Evolutionary conservation across 352 stramenopile species (phyloP).

Genomic region (Phytopythium vexans): DNA sequence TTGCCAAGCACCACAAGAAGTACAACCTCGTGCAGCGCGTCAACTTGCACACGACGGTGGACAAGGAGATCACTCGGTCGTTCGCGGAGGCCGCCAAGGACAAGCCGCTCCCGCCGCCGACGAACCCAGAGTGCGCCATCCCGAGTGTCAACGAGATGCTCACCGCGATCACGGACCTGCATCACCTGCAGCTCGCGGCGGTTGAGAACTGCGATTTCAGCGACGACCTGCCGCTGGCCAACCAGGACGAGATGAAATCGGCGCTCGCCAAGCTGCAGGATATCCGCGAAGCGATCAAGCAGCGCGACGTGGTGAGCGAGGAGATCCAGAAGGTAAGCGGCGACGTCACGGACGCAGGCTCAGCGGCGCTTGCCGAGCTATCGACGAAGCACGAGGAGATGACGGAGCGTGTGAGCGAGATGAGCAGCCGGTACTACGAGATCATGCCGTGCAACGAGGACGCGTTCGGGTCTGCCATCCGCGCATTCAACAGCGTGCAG

Average conservation of each 20-base stretch:
- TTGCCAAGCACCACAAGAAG: conserved; percentile 63
- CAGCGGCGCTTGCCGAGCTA: conserved; percentile 35
- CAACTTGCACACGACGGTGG: conserved; percentile 51
- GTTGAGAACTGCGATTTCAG: conserved; percentile 46
- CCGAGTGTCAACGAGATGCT: conserved; percentile 49
- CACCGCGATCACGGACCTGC: conserved; percentile 67
- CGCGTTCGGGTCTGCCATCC: conserved; percentile 47
- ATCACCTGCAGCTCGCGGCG: conserved; percentile 61
- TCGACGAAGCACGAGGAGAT: conserved; percentile 43
- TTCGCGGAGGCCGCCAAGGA: conserved; percentile 38
- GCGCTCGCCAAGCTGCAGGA: conserved; percentile 45
- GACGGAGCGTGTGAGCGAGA: conserved; percentile 67
- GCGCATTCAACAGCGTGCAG: conserved; percentile 48
- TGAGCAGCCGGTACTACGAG: conserved; percentile 77
- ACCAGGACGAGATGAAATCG: conserved; percentile 45
- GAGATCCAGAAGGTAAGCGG: conserved; percentile 44
- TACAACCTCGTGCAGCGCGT: conserved; percentile 74
- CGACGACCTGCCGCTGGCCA: conserved; percentile 53
- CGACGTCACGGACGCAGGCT: conserved; percentile 42
- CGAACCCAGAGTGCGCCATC: conserved; percentile 22
- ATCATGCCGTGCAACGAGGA: conserved; percentile 77
- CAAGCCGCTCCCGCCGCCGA: conserved; percentile 25
- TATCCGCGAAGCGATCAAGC: conserved; percentile 48
- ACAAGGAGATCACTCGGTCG: conserved; percentile 46
- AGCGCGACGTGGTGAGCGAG: conserved; percentile 43